Conservation (phyloP, 306 rosid genomes). For the Lotus japonicus region DNA sequence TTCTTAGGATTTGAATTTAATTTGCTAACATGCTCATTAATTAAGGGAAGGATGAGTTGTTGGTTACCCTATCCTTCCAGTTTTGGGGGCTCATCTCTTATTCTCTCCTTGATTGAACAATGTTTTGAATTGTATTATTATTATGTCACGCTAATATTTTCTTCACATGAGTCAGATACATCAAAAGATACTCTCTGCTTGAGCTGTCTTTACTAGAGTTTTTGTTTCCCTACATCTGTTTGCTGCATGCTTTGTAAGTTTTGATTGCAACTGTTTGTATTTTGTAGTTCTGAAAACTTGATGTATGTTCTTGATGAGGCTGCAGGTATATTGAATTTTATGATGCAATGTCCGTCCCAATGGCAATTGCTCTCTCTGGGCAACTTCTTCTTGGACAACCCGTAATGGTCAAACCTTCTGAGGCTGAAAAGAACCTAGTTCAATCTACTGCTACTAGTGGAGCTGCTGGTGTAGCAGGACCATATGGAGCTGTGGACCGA, state of each 20-base stretch:
- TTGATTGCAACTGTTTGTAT: constrained; percentile 29
- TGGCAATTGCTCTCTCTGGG: constrained; percentile 97
- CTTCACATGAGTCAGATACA: constrained; percentile 66
- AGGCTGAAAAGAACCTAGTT: constrained; percentile 97
- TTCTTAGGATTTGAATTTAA: neutral
- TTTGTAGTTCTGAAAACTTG: constrained; percentile 36
- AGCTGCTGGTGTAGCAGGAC: constrained; percentile 62
- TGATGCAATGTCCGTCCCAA: constrained; percentile 97
- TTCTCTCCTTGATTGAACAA: constrained; percentile 8
- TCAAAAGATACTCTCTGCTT: constrained; percentile 79
- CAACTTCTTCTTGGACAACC: constrained; percentile 95
- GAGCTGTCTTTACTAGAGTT: constrained; percentile 76
- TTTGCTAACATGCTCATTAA: neutral
- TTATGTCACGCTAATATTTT: constrained; percentile 53
- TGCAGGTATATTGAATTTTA: constrained; percentile 98
- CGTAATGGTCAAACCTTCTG: constrained; percentile 99
- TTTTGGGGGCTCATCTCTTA: constrained; percentile 1
- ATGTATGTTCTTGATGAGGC: constrained; percentile 24
- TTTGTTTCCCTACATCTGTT: constrained; percentile 70
- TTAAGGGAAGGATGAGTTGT: constrained; percentile 10
- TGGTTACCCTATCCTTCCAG: neutral
- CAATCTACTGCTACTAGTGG: constrained; percentile 75
- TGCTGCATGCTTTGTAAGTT: constrained; percentile 75
- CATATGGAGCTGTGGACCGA: constrained; percentile 93
- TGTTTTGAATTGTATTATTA: constrained; percentile 19